A percentile compares a stretch with the other conserved stretches of the same genome.
phyloP scores from a whole-genome alignment of 2,329 filamentous ascomycete genomes.

The Monilinia aucupariae region DNA sequence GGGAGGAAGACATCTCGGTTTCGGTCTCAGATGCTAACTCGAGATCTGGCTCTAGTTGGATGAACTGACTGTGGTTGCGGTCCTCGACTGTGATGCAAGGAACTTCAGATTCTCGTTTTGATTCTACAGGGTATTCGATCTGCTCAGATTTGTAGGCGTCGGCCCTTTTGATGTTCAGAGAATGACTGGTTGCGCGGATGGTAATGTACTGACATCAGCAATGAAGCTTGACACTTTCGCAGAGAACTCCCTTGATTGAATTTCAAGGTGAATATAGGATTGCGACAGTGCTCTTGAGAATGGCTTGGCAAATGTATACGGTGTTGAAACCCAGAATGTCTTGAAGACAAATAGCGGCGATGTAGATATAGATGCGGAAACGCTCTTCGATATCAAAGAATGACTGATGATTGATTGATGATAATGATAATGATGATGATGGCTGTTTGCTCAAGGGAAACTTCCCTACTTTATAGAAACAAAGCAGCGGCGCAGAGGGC shows the following conservation, averaged over 20 bases:
- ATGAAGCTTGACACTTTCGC: conserved; percentile 13
- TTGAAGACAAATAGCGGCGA: neutral
- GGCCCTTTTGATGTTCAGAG: conserved; percentile 26
- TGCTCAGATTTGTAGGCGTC: conserved; percentile 25
- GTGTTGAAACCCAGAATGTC: neutral
- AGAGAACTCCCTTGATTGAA: neutral
- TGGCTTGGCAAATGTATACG: neutral
- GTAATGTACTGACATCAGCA: conserved; percentile 28
- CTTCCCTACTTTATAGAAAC: conserved; percentile 16
- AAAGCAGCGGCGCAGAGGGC: conserved; percentile 1
- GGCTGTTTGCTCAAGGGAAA: neutral
- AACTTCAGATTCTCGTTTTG: conserved; percentile 19
- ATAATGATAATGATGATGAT: conserved; percentile 14
- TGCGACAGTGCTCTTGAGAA: neutral
- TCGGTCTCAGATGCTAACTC: conserved; percentile 29
- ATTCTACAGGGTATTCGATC: conserved; percentile 16
- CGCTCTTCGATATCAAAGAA: neutral
- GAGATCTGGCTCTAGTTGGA: conserved; percentile 16
- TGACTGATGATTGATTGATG: conserved; percentile 1
- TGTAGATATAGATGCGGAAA: neutral
- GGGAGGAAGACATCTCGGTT: conserved; percentile 32
- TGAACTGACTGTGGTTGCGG: conserved; percentile 24
- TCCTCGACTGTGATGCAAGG: conserved; percentile 29
- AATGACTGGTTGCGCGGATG: neutral
- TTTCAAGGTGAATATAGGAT: neutral